A percentile compares a stretch with the other conserved stretches of the same genome.
These are phyloP conservation scores for Erodium trifolium DNA, from an alignment of 441 rosid species.

Conservation along the genomic window DNA sequence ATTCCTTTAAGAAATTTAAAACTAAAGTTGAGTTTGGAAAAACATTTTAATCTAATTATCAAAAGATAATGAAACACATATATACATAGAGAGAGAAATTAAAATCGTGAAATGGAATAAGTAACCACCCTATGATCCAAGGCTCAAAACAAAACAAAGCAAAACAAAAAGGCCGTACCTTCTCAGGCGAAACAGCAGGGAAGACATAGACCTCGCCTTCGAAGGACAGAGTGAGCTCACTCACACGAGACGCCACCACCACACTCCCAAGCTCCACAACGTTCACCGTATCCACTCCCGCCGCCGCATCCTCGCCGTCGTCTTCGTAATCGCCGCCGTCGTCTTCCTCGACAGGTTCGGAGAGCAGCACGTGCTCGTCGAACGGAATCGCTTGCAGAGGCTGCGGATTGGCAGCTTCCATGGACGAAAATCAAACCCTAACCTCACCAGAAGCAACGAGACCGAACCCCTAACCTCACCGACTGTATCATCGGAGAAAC, in stretches of 20 bases:
- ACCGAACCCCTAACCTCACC: constrained; percentile 13
- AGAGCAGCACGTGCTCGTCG: constrained; percentile 26
- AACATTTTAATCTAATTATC: not conserved
- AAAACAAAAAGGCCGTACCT: constrained; percentile 20
- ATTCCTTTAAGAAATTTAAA: too few species aligned
- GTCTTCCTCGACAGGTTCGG: constrained; percentile 37
- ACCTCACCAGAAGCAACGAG: not conserved
- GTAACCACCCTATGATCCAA: not conserved
- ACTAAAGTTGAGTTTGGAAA: not conserved
- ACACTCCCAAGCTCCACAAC: constrained; percentile 21
- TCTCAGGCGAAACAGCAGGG: constrained; percentile 55
- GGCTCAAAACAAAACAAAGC: too few species aligned
- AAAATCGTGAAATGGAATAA: too few species aligned
- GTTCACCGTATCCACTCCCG: constrained; percentile 27
- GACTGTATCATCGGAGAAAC: constrained; percentile 29
- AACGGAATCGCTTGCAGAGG: constrained; percentile 43
- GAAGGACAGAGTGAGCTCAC: constrained; percentile 63
- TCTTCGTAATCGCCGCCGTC: constrained; percentile 29
- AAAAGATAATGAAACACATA: not conserved
- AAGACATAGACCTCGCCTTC: constrained; percentile 66
- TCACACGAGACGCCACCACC: constrained; percentile 23
- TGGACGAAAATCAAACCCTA: constrained; percentile 13
- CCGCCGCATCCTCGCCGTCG: constrained; percentile 16
- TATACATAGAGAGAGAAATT: too few species aligned
- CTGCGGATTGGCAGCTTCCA: constrained; percentile 56